Base-by-base conservation (phyloP, 2,329 filamentous ascomycete species). In the Exophiala mesophila region DNA sequence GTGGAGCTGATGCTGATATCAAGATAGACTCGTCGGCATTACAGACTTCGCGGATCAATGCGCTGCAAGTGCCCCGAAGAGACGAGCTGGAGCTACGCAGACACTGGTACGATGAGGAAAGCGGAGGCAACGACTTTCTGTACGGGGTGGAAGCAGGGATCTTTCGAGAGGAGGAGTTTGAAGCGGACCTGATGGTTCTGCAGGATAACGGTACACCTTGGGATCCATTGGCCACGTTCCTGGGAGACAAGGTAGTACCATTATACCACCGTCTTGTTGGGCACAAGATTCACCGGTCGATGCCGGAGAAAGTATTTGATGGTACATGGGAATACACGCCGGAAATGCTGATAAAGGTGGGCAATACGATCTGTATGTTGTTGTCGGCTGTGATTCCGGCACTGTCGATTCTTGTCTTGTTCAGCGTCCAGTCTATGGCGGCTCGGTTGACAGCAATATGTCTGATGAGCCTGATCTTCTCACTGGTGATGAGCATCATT, bases 91-190 rank as follows among this genome's bases (percentile, higher is more conserved):
- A 50, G 34, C 39, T 53, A 18, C 50, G 48, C 23, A 42, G 41
- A 28, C 36, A 41, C 26, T 53, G 50, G 50, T 50, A 53, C 32
- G 50, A 53, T 44, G 47, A 53, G 41, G 47, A 53, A 39, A 45
- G 36, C 31, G 50, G 50, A 30, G 50, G 50, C 20, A 38, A 47
- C 20, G 40, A 47, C 13, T 50, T 50, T 36, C 26, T 53, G 41
- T 42, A 45, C 19, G 50, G 50, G 8, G 38, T 53, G 23, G 50
- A 53, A 44, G 50, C 45, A n/a, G 47, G 42, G 15, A 47, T 53
- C 13, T 50, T 53, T 39, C 30, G 48, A 17, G 48, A 51, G 17
- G 18, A 29, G 9, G 36, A 16, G 16, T 40, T 43, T 21, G 46
- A 50, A 12, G 24, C 40, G 26, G 50, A 50, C 38, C 23, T 53